A percentile compares a stretch with the other conserved stretches of the same genome.
Conservation (phyloP, 2,329 filamentous ascomycete genomes). For the Neonectria neomacrospora region DNA sequence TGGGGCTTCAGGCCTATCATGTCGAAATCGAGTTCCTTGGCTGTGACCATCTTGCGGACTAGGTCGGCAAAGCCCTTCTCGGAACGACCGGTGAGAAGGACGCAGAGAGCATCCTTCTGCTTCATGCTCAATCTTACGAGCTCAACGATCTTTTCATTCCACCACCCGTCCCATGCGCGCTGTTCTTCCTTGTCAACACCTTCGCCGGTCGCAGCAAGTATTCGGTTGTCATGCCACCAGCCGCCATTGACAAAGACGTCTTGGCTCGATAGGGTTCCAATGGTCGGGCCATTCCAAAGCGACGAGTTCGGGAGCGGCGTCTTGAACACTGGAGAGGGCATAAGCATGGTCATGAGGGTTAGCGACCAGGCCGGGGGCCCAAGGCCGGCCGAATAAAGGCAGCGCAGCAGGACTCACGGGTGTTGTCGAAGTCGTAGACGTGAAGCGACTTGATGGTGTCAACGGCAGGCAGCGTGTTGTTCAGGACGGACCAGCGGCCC, state of each 20-base stretch:
- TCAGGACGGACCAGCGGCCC: constrained; percentile 84
- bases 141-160: constrained; percentile 91
- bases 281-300: constrained; percentile 83
- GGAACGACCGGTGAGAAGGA: constrained; percentile 87
- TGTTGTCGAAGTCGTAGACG: constrained; percentile 99
- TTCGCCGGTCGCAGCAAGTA: constrained; percentile 86
- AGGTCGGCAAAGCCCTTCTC: constrained; percentile 82
- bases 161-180: constrained; percentile 90
- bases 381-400: neutral
- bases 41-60: constrained; percentile 81
- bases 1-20: constrained; percentile 88
- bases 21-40: constrained; percentile 86
- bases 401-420: constrained; percentile 65
- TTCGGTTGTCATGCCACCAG: constrained; percentile 95
- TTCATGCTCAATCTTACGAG: constrained; percentile 83
- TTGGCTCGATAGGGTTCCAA: constrained; percentile 79
- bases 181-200: constrained; percentile 85
- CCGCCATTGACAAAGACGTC: constrained; percentile 85
- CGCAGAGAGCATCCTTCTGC: constrained; percentile 84
- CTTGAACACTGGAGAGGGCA: constrained; percentile 75
- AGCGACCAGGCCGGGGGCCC: neutral
- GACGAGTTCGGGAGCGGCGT: constrained; percentile 90
- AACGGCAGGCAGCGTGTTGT: constrained; percentile 76
- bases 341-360: constrained; percentile 4
- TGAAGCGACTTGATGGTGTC: constrained; percentile 82